Evolutionary conservation across 2,329 filamentous ascomycete species (phyloP), one percentile per base, ranked within the genome.

Genomic region (Colletotrichum shisoi): DNA sequence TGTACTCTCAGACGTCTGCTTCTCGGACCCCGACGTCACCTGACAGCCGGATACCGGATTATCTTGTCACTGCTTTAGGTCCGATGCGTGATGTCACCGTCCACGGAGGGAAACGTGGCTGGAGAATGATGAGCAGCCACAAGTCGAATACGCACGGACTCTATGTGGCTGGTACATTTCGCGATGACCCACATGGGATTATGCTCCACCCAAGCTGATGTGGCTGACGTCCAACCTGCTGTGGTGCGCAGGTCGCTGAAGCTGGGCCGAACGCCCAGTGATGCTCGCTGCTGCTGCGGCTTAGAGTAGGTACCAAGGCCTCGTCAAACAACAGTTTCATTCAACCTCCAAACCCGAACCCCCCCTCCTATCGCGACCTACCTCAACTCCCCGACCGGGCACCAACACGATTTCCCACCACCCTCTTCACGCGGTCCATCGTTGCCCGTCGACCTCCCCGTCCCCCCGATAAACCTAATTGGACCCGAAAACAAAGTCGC

Each of bases 241-340:
- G 19, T 42, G 11, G 9, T 42, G 57, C 40, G 34, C 31, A 53
- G 49, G 37, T 46, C 24, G 24, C 40, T 67, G 53, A 51, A 63
- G 64, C 64, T 67, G 61, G 53, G 60, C 61, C 54, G 65, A 64
- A 68, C 54, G 48, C 21, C 59, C 27, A 67, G 63, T 65, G 65
- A 68, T 68, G 65, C 64, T 66, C 57, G 49, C 64, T 52, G 39
- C 63, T 56, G 19, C 57, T 56, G 61, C 61, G 61, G 44, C 63
- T 58, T 57, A 42, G 31, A 67, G 62, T 24, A 46, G 40, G 39
- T 44, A 45, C 40, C 27, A 57, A 57, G 64, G 44, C 54, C 52
- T 68, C 56, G 65, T 68, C 49, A 68, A 58, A 68, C 61, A 68
- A 59, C 62, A 68, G 65, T 61, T 68, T 68, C 54, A 56, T 56